Base-by-base conservation (phyloP, 805 yeast genomes). In the Hanseniaspora hatyaiensis region DNA sequence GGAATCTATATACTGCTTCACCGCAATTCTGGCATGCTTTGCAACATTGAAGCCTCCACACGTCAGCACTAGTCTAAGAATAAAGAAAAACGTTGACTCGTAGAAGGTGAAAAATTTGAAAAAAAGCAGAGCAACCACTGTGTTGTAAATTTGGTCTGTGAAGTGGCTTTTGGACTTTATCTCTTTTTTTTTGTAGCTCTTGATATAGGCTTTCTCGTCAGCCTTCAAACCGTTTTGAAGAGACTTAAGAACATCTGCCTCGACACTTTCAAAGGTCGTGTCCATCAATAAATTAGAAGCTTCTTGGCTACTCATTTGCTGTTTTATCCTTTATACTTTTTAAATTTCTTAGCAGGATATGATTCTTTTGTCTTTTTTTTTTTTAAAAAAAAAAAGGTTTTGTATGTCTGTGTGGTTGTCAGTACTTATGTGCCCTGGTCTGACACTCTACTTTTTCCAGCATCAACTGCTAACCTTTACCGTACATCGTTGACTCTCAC, bases 81-180 rank as follows among this genome's bases (percentile, higher is more conserved):
- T 33, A 23, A 49, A 28, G 18, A 38, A 26, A 28, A 49, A 32
- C 5, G 45, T 42, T 2, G 48, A 49, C 15, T 49, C 51, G 28
- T 37, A 36, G 15, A 42, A 49, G 8, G 42, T 32, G 9, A 42
- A 38, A 37, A 32, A 49, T 23, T 49, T 49, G 26, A 49, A 38
- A 26, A 49, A 38, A 8, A 42, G 20, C 3, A 49, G 26, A 12
- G 37, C 44, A 8, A 45, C 29, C 4, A 45, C 30, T 1, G 42
- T 36, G 11, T 19, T 30, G 23, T 37, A 45, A 2, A 38, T 26
- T 19, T 37, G 41, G 11, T 36, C 33, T 24, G 40, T 45, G 8
- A 45, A 12, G 19, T 45, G 49, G 12, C 26, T 37, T 26, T 42
- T 38, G 12, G 42, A 34, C 15, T 36, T 45, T 8, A 45, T 15